Evolutionary conservation across 805 yeast genomes (phyloP), one percentile per base, ranked within the genome.

Genomic region (baker's yeast (Saccharomyces cerevisiae)): DNA sequence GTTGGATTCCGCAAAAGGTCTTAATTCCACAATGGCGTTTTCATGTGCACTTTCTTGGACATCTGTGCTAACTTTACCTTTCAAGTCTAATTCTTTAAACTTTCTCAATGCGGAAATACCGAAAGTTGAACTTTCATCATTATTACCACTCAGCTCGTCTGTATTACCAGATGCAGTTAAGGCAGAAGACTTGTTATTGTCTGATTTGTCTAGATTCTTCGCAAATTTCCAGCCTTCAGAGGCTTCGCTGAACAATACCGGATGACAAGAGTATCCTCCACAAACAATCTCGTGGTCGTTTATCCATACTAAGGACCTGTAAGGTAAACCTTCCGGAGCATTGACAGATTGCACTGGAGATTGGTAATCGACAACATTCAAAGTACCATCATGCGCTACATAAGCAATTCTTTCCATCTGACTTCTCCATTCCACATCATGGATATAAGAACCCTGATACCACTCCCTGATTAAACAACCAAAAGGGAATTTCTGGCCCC

Each of bases 401-500:
- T 81, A 90, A 0, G 87, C 97, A 57, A 92, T 73, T 13, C 84
- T 79, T 62, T 89, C 80, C 50, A 91, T 92, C 52, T 79, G 75
- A 5, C 95, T 91, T 57, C 88, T 83, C 77, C 95, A 92, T 49
- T 84, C 79, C 49, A 90, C 92, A 66, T 82, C 96, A 68, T 94
- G 97, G 57, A 92, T 83, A 95, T 97, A 94, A 30, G 95, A 87
- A 46, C 90, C 90, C 46, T 80, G 76, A 48, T 84, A 80, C 60
- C 58, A 60, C 53, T 68, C 70, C 30, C 59, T 68, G 9, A 70
- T 53, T 5, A 69, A 82, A 69, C 90, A 96, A 27, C 96, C 96
- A 70, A 94, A 94, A 29, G 99, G 99, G 69, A 94, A 81, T 67
- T 92, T 85, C 57, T 87, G 86, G 54, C 98, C 99, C 98, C 99